Evolutionary conservation across 176 grass and related monocot genomes (phyloP).

Genomic region (Olyra latifolia): DNA sequence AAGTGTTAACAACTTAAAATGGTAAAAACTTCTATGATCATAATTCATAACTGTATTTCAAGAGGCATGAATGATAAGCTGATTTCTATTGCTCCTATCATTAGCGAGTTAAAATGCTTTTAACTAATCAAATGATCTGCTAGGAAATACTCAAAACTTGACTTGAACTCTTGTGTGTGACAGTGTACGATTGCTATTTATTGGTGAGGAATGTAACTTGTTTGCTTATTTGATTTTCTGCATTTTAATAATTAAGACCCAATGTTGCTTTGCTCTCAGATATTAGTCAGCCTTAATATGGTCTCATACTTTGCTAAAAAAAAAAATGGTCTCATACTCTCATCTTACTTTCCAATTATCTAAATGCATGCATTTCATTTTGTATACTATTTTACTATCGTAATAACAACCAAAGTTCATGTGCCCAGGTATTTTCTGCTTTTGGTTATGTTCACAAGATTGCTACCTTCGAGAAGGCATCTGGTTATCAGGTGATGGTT

Average conservation of each 20-base stretch:
- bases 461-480: conserved; percentile 94
- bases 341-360: conserved; percentile 17
- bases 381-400: conserved; percentile 18
- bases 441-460: conserved; percentile 99
- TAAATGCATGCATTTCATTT: conserved; percentile 32
- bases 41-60: conserved; percentile 3
- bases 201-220: conserved; percentile 1
- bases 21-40: background rate
- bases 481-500: conserved; percentile 82
- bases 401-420: conserved; percentile 25
- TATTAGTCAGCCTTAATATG: background rate
- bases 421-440: conserved; percentile 87
- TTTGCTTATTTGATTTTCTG: conserved; percentile 7
- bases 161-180: background rate
- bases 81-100: background rate
- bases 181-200: background rate
- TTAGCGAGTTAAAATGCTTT: background rate
- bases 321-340: conserved; percentile 9
- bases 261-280: background rate
- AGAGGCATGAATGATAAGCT: background rate
- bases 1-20: conserved; percentile 21
- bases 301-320: too few species aligned
- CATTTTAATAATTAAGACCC: conserved; percentile 26
- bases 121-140: background rate
- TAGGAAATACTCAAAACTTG: conserved; percentile 18